Evolutionary conservation across 2,329 filamentous ascomycete genomes (phyloP).

Genomic region (Aspergillus pseudonomiae): DNA sequence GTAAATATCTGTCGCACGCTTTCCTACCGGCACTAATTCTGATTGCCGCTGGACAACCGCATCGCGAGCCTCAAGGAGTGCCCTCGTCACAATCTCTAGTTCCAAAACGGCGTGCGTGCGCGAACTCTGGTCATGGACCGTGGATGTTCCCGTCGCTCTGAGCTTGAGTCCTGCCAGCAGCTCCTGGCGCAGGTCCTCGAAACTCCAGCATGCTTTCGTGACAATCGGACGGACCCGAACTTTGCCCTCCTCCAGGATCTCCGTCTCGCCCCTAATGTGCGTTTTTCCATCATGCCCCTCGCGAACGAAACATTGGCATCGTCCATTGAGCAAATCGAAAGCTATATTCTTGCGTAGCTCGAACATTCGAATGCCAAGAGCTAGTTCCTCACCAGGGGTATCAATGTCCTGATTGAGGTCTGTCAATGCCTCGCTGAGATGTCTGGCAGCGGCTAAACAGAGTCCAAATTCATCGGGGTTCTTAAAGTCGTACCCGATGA

Average conservation of each 20-base stretch:
- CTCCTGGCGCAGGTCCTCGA: constrained; percentile 33
- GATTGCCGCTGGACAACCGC: constrained; percentile 46
- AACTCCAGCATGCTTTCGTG: constrained; percentile 35
- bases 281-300: constrained; percentile 45
- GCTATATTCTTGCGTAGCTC: constrained; percentile 48
- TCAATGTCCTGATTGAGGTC: constrained; percentile 25
- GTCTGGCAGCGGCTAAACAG: constrained; percentile 39
- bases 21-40: constrained; percentile 50
- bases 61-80: constrained; percentile 41
- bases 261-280: constrained; percentile 49
- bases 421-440: constrained; percentile 32
- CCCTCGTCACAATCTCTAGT: constrained; percentile 45
- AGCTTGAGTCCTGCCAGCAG: constrained; percentile 34
- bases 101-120: constrained; percentile 50
- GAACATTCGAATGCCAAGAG: constrained; percentile 45
- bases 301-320: constrained; percentile 44
- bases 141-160: constrained; percentile 42
- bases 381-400: constrained; percentile 24
- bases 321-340: constrained; percentile 46
- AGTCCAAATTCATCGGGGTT: constrained; percentile 38
- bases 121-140: constrained; percentile 49
- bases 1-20: constrained; percentile 45
- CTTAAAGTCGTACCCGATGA: constrained; percentile 48
- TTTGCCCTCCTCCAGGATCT: constrained; percentile 43
- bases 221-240: constrained; percentile 46